phyloP scores from a whole-genome alignment of 148 eudicot species.

The Spergularia marina region DNA sequence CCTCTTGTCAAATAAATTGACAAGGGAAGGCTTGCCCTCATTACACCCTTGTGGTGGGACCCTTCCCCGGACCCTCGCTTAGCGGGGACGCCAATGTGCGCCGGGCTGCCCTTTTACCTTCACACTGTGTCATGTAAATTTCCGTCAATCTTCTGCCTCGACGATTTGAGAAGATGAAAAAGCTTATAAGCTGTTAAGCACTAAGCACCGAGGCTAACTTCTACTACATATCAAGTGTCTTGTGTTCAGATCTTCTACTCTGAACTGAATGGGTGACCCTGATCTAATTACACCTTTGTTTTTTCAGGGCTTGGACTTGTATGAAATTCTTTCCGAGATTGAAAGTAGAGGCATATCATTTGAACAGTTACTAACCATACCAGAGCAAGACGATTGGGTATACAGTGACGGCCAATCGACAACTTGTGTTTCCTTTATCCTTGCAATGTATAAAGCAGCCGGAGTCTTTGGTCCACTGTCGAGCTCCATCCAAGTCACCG shows the following conservation, averaged over 20 bases:
- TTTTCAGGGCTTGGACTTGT: slow-evolving; percentile 71
- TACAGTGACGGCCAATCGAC: slow-evolving; percentile 98
- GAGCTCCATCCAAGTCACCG: slow-evolving; percentile 91
- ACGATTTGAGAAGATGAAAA: background rate
- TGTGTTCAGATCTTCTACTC: background rate
- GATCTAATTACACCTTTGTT: background rate
- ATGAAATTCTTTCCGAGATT: slow-evolving; percentile 70
- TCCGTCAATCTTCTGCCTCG: background rate
- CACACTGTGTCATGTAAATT: too few species aligned
- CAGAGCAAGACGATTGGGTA: slow-evolving; percentile 95
- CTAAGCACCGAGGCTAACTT: background rate
- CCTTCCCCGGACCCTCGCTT: too few species aligned
- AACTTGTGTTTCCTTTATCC: slow-evolving; percentile 93
- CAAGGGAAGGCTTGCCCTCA: too few species aligned
- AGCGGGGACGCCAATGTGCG: too few species aligned
- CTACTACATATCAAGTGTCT: background rate
- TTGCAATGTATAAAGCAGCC: slow-evolving; percentile 94
- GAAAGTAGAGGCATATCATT: slow-evolving; percentile 75
- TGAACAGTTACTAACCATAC: slow-evolving; percentile 85
- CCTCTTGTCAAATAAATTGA: too few species aligned
- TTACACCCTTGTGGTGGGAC: too few species aligned
- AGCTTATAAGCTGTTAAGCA: background rate
- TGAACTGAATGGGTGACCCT: background rate
- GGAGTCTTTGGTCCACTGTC: slow-evolving; percentile 75
- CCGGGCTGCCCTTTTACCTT: too few species aligned